Conservation (phyloP, 768 basidiomycete species). For the Boletellus ananiceps region DNA sequence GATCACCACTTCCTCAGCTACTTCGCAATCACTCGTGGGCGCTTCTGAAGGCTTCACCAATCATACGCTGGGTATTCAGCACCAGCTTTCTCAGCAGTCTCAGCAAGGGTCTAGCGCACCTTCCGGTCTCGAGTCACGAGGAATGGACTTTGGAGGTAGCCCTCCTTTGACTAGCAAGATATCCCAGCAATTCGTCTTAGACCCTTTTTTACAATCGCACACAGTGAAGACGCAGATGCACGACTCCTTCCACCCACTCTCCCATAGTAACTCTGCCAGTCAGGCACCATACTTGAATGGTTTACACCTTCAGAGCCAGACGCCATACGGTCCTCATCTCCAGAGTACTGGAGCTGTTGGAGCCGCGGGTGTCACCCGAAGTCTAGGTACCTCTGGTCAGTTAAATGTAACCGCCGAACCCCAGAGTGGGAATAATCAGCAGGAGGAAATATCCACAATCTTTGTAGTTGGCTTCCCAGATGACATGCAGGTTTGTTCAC, state of each 20-base stretch:
- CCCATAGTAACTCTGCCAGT: conserved; percentile 28
- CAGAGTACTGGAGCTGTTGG: conserved; percentile 38
- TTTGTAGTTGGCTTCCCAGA: conserved; percentile 99
- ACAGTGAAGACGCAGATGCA: conserved; percentile 29
- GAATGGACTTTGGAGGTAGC: conserved; percentile 32
- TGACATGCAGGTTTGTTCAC: conserved; percentile 83
- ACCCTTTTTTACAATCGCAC: conserved; percentile 33
- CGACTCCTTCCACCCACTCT: conserved; percentile 30
- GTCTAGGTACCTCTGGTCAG: conserved; percentile 29
- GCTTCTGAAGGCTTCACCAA: conserved; percentile 23
- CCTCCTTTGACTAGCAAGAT: conserved; percentile 24
- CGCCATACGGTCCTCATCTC: conserved; percentile 70
- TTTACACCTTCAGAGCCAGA: conserved; percentile 62
- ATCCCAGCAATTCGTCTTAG: conserved; percentile 31
- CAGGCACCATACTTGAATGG: conserved; percentile 37
- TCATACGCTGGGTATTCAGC: conserved; percentile 30
- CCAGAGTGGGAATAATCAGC: conserved; percentile 29
- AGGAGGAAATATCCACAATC: conserved; percentile 93
- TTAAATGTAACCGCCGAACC: conserved; percentile 22
- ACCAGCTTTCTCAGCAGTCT: conserved; percentile 33
- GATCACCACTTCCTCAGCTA: conserved; percentile 23
- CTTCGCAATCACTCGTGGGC: conserved; percentile 23
- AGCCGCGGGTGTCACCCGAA: conserved; percentile 20
- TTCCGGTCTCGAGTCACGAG: conserved; percentile 24
- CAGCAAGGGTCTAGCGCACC: conserved; percentile 27